Evolutionary conservation across 768 basidiomycete genomes (phyloP), one percentile per base, ranked within the genome.

Genomic region (Agrocybe pediades): DNA sequence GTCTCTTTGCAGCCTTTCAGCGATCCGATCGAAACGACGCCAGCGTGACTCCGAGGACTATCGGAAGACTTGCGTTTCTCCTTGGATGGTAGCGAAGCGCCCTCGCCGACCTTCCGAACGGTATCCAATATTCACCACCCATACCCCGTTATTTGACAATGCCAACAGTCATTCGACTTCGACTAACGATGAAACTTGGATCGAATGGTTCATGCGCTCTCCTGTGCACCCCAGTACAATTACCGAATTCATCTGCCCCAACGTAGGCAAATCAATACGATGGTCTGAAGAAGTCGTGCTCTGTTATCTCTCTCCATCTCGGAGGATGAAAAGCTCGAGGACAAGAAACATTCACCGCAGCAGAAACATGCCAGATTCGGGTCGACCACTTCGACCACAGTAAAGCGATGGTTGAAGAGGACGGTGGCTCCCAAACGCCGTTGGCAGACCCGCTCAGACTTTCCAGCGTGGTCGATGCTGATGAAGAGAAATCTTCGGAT

Each of bases 21-120:
- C 75, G 6, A 53, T 66, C 29, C 59, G 54, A 21, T 53, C 64
- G 9, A 61, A 57, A 39, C 73, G 76, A 36, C 71, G 73, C 1
- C 74, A 80, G 13, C 77, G 85, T 49, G 85, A 82, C 44, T 88
- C 87, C n/a, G 80, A 82, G 62, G 86, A 87, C 64, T 88, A 87
- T 1, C 79, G 83, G 49, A 63, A 63, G 20, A 88, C 86, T 0
- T 75, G 76, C n/a, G 82, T n/a, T n/a, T 86, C 6, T 69, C 68
- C 19, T 21, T 53, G 15, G 59, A 66, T 15, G n/a, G 55, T 57
- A n/a, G n/a, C n/a, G n/a, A n/a, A n/a, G n/a, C n/a, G n/a, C n/a
- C 53, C 11, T 52, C 53, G 29, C 30, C 55, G 7, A 44, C 48
- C 7, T 17, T 42, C 39, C 49, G 9, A 23, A 43, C n/a, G n/a